phyloP scores from a whole-genome alignment of 768 basidiomycete species.

The Boletus sp. region DNA sequence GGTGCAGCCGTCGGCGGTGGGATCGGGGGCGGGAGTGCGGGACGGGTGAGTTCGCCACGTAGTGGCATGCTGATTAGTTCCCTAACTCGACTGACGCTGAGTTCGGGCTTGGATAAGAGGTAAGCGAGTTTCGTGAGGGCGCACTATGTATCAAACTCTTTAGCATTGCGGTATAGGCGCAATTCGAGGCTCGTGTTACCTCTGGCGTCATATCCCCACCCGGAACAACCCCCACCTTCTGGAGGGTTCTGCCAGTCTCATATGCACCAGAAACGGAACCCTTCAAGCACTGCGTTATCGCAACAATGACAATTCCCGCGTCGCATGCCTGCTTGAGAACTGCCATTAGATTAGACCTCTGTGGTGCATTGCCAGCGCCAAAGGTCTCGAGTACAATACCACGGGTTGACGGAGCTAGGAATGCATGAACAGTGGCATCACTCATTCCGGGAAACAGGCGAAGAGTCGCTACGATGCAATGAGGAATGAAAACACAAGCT shows the following conservation, averaged over 20 bases:
- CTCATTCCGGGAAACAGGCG: conserved; percentile 89
- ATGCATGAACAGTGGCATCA: conserved; percentile 66
- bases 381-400: conserved; percentile 91
- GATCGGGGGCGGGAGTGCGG: no score
- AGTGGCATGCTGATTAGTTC: conserved; percentile 72
- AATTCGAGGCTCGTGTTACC: conserved; percentile 37
- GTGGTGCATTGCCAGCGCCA: conserved; percentile 91
- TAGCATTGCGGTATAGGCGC: neutral
- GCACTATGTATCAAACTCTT: conserved; percentile 48
- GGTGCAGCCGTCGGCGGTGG: no score
- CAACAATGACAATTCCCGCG: conserved; percentile 82
- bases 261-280: conserved; percentile 85
- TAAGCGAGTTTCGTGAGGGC: conserved; percentile 89
- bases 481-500: conserved; percentile 6
- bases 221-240: conserved; percentile 72
- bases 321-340: conserved; percentile 79
- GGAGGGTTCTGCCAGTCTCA: conserved; percentile 68
- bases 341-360: conserved; percentile 69
- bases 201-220: conserved; percentile 97
- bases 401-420: conserved; percentile 66
- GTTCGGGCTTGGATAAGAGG: conserved; percentile 81
- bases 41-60: conserved; percentile 88
- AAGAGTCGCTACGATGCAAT: conserved; percentile 56
- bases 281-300: conserved; percentile 86
- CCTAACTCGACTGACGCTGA: conserved; percentile 65